Base-by-base conservation (phyloP, 108 stramenopile genomes). In the Epipyxis sp. region DNA sequence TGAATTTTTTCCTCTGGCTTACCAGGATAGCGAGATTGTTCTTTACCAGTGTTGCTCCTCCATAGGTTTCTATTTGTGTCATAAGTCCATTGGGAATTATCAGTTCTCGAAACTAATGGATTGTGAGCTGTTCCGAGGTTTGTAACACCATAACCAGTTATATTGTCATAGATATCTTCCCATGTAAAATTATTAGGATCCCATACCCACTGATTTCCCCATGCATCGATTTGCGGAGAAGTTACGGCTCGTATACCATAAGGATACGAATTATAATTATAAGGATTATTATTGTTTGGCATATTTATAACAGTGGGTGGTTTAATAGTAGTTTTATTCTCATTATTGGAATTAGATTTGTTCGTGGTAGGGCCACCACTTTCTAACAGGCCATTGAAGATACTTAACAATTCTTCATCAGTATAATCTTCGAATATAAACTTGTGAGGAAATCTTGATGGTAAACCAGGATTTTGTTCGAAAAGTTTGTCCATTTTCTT, bases 371-470 rank as follows among this genome's bases (percentile, higher is more conserved):
- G 61, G 10, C 61, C 61, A 35, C 61, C 61, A 13, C 34, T 65
- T 10, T 29, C 61, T 32, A 65, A 32, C 13, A 65, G 3, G 10
- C 61, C 61, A 32, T 65, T 37, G 61, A 91, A 77, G 29, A 92
- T 92, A 40, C 69, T 46, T 50, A 88, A 54, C 10, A 92, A 81
- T 58, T 88, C 85, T 44, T 79, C 61, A 40, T 91, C 88, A 35
- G 80, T 81, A 59, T 90, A 82, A 50, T 65, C 71, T 1, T 80
- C 80, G 41, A 83, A 83, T 78, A 76, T 74, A 42, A 83, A 20
- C 16, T 72, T 83, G 41, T 82, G 42, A 1, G 78, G 78, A 62
- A 83, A 79, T 35, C 83, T 77, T 32, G 65, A 69, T 1, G 78
- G 77, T 0, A 83, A 78, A 1, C 83, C 83, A 42, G 77, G 68